Base-by-base conservation (phyloP, 2,329 filamentous ascomycete genomes). In the Rhytidhysteron rufulum region DNA sequence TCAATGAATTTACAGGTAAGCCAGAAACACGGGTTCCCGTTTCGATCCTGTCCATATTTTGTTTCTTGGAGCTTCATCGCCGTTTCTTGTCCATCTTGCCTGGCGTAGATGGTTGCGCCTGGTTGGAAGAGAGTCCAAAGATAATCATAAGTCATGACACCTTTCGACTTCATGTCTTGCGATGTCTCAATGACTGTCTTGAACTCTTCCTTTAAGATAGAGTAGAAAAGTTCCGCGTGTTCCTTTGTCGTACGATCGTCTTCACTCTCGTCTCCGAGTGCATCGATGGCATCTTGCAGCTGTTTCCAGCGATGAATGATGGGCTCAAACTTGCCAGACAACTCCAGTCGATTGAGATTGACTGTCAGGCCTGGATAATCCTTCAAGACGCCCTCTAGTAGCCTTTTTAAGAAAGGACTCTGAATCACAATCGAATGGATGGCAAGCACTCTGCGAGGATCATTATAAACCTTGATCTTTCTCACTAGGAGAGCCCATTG, bases 361-460 rank as follows among this genome's bases (percentile, higher is more conserved):
- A 77, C 74, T 1, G 79, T 78, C 22, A 86, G 69, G 1, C 82
- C 80, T 0, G 78, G 77, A 42, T 84, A 85, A 13, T 70, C 74
- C 2, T 72, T 67, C 11, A 85, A 68, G 6, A 84, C 71, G 4
- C 72, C 66, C 6, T 66, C 66, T 0, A 86, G 67, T 4, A 80
- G 69, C 4, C 70, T 69, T 60, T 81, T 83, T 31, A 86, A 64
- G 31, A 77, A 68, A 2, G 81, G 79, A 29, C 77, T 83, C 62
- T 86, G 82, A 5, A 86, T 65, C 22, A 83, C 71, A 43, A 86
- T 77, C 29, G 78, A 82, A 53, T 85, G 73, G 17, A 84, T 72
- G 37, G 75, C 68, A 15, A 85, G 71, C 27, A 77, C 77, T 53
- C 80, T 81, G 40, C 74, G 72, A 20, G 78, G 75, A 54, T 83